Conservation (phyloP, 805 yeast species). For the Suhomyces xylopsoci region DNA sequence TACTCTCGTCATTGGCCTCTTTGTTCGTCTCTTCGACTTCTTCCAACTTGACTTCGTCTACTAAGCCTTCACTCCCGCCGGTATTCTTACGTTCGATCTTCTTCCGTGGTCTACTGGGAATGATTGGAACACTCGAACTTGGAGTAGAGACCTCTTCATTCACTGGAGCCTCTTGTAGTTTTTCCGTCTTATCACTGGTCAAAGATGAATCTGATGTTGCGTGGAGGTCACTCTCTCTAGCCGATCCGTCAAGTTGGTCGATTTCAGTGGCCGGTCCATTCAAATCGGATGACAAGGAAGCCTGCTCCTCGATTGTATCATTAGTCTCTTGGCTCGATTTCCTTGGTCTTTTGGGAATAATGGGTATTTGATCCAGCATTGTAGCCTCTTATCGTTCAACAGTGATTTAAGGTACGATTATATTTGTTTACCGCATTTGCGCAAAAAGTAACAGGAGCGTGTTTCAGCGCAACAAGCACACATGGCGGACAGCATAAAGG, state of each 20-base stretch:
- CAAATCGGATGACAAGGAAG: not conserved
- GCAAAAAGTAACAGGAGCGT: not conserved
- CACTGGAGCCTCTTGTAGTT: not conserved
- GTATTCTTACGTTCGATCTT: not conserved
- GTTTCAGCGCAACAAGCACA: not conserved
- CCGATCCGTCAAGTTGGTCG: not conserved
- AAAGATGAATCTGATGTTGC: not conserved
- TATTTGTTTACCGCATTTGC: constrained; percentile 1
- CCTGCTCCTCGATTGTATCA: not conserved
- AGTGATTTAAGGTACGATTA: not conserved
- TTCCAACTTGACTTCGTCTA: not conserved
- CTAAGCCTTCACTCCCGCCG: not conserved
- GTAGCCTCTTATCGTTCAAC: not conserved
- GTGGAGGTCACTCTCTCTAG: not conserved
- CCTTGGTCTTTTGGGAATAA: constrained; percentile 28
- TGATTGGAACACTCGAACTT: not conserved
- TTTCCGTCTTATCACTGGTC: not conserved
- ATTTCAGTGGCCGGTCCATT: not conserved
- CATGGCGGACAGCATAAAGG: not conserved
- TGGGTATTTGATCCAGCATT: constrained; percentile 13
- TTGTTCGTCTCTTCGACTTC: not conserved
- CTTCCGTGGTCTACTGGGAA: constrained; percentile 1
- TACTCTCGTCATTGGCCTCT: not conserved
- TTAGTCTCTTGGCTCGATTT: constrained; percentile 3
- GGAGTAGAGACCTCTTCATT: not conserved